phyloP scores from a whole-genome alignment of 345 rosid species.

The Streptanthus diversifolius region DNA sequence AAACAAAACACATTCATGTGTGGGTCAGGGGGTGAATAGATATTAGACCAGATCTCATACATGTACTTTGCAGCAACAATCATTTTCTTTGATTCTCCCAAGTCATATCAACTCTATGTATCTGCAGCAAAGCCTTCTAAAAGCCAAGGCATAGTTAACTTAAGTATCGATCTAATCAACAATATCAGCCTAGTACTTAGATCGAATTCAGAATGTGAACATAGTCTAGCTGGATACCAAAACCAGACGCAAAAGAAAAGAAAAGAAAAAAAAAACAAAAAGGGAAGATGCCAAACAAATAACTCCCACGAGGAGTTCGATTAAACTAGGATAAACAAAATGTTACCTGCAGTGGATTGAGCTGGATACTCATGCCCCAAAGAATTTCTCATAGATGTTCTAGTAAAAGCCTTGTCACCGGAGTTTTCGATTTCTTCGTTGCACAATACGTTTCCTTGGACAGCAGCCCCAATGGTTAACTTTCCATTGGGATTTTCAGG shows the following conservation, averaged over 20 bases:
- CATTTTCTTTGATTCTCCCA: constrained; percentile 10
- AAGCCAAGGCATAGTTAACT: constrained; percentile 11
- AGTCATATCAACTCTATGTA: constrained; percentile 12
- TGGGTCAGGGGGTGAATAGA: not conserved
- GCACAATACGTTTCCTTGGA: constrained; percentile 5
- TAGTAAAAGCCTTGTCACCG: constrained; percentile 25
- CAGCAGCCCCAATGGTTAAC: constrained; percentile 13
- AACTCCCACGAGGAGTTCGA: not conserved
- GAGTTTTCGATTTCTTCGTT: constrained; percentile 27
- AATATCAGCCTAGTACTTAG: not conserved
- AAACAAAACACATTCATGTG: constrained; percentile 4
- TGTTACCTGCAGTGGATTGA: constrained; percentile 46
- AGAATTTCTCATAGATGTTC: constrained; percentile 28
- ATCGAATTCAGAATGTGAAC: not conserved
- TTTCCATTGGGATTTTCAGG: constrained; percentile 10
- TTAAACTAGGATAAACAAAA: constrained; percentile 10
- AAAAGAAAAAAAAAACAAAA: not conserved
- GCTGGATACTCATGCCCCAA: constrained; percentile 20
- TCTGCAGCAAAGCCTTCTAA: constrained; percentile 22
- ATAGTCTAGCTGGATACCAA: not conserved
- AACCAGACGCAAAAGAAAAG: not conserved
- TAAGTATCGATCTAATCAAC: not conserved
- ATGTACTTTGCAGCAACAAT: not conserved
- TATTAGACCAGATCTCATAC: constrained; percentile 20
- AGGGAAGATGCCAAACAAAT: not conserved